Evolutionary conservation across 768 basidiomycete genomes (phyloP).

Genomic region (Paxillus ammoniavirescens): DNA sequence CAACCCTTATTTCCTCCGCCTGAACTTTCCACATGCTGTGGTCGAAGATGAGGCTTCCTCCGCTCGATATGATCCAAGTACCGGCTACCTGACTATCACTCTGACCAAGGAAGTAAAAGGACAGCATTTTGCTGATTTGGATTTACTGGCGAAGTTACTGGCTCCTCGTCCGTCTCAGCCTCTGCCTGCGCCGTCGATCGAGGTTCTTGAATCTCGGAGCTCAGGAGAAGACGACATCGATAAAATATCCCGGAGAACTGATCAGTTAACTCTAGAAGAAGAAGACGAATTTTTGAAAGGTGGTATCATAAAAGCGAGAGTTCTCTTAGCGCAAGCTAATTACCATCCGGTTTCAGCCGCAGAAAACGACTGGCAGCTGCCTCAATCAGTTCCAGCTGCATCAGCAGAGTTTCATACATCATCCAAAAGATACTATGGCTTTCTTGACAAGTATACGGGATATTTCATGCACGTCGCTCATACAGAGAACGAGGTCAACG

Average conservation of each 20-base stretch:
- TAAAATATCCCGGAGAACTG: conserved; percentile 43
- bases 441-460: conserved; percentile 70
- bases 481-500: conserved; percentile 80
- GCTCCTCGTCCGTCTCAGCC: conserved; percentile 55
- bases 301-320: conserved; percentile 19
- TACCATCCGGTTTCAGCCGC: conserved; percentile 48
- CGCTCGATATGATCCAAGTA: conserved; percentile 71
- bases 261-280: conserved; percentile 50
- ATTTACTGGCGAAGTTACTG: conserved; percentile 73
- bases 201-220: conserved; percentile 46
- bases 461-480: conserved; percentile 74
- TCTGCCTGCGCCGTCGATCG: conserved; percentile 44
- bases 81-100: conserved; percentile 75
- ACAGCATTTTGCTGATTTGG: conserved; percentile 72
- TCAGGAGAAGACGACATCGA: conserved; percentile 28
- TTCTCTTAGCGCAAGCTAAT: conserved; percentile 7
- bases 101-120: conserved; percentile 67
- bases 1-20: conserved; percentile 81
- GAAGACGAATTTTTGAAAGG: conserved; percentile 57
- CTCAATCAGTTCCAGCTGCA: conserved; percentile 55
- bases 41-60: conserved; percentile 64
- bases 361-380: conserved; percentile 76
- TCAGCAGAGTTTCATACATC: conserved; percentile 38
- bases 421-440: conserved; percentile 62
- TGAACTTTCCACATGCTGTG: conserved; percentile 68